These are phyloP conservation scores for Xylaria sp. DNA, from an alignment of 2,329 filamentous ascomycete species.

Conservation along the genomic window DNA sequence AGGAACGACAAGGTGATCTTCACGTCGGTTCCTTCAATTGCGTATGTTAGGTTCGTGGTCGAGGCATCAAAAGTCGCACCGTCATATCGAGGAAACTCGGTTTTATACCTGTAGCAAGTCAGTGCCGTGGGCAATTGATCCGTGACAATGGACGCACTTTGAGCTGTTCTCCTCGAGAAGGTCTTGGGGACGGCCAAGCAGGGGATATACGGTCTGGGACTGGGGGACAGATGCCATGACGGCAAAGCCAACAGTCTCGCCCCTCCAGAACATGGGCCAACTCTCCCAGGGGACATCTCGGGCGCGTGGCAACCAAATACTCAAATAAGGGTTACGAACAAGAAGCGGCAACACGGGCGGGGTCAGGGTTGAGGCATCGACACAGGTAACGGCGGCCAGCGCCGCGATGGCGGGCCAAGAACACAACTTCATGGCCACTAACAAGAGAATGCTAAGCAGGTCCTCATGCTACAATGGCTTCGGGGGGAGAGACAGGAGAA, in stretches of 20 bases:
- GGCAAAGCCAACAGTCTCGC: slow-evolving; percentile 45
- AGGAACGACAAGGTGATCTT: slow-evolving; percentile 51
- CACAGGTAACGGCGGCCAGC: slow-evolving; percentile 32
- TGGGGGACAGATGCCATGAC: slow-evolving; percentile 44
- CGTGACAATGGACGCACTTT: slow-evolving; percentile 15
- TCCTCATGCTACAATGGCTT: slow-evolving; percentile 8
- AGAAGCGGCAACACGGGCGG: slow-evolving; percentile 53
- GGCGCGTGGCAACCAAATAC: slow-evolving; percentile 59
- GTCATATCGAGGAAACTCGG: slow-evolving; percentile 40
- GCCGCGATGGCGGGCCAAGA: slow-evolving; percentile 28
- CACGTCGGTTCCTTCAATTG: slow-evolving; percentile 32
- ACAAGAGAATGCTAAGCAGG: slow-evolving; percentile 1
- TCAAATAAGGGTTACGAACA: slow-evolving; percentile 56
- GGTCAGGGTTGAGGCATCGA: slow-evolving; percentile 47
- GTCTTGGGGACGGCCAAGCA: slow-evolving; percentile 48
- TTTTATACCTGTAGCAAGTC: slow-evolving; percentile 30
- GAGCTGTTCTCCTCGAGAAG: slow-evolving; percentile 33
- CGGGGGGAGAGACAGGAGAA: background rate
- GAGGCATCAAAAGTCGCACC: slow-evolving; percentile 46
- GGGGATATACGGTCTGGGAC: slow-evolving; percentile 41
- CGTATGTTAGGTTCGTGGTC: slow-evolving; percentile 46
- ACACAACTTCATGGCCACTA: slow-evolving; percentile 27
- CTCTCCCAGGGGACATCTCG: slow-evolving; percentile 70
- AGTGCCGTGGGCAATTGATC: background rate
- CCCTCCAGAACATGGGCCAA: slow-evolving; percentile 85